A percentile compares a stretch with the other conserved stretches of the same genome.
Evolutionary conservation across 1,284 basidiomycete species (phyloP).

Genomic region (Singerocomus inundabilis): DNA sequence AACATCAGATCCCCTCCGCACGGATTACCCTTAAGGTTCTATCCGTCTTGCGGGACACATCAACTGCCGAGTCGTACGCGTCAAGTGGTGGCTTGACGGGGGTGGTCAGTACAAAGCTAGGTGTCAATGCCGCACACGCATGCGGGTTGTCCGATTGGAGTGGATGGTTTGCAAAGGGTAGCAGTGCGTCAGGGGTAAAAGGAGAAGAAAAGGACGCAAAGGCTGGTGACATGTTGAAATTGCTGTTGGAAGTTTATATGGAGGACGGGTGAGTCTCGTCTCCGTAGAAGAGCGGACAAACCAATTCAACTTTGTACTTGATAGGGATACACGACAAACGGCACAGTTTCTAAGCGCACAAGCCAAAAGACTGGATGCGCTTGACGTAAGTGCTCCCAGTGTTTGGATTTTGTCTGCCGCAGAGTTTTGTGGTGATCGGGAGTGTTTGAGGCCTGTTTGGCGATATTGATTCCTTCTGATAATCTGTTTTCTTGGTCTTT

Average conservation of each 20-base stretch:
- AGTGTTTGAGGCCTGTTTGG: neutral
- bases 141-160: conserved; percentile 33
- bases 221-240: conserved; percentile 51
- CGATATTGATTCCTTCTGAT: neutral
- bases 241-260: conserved; percentile 81
- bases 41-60: conserved; percentile 66
- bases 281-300: neutral
- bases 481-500: neutral
- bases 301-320: conserved; percentile 1
- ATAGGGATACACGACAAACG: conserved; percentile 53
- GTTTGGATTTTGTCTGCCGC: neutral
- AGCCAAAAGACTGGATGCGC: conserved; percentile 71
- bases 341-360: conserved; percentile 76
- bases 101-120: conserved; percentile 50
- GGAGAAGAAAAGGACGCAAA: conserved; percentile 8
- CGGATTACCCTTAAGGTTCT: conserved; percentile 65
- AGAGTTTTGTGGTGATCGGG: neutral
- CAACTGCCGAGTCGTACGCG: conserved; percentile 80
- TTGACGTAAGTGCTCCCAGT: conserved; percentile 56
- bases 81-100: conserved; percentile 59
- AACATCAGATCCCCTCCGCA: conserved; percentile 59
- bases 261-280: conserved; percentile 53
- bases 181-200: conserved; percentile 3
- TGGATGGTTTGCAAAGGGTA: conserved; percentile 27
- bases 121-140: conserved; percentile 49